Evolutionary conservation across 1,284 basidiomycete species (phyloP).

Genomic region (Jaminaea rosea): DNA sequence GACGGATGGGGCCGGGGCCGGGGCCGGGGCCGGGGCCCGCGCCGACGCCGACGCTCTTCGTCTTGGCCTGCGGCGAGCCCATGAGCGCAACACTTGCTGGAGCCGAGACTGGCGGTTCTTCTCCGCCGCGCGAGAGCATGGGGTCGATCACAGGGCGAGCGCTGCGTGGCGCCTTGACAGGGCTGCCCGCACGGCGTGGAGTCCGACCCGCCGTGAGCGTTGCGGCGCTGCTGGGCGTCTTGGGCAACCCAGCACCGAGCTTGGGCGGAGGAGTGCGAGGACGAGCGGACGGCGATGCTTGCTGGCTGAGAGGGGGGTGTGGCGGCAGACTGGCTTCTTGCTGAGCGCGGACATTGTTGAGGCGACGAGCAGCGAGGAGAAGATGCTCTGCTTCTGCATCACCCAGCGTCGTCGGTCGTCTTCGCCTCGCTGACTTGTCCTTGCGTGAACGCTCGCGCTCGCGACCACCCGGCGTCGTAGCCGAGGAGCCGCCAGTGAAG

Average conservation of each 20-base stretch:
- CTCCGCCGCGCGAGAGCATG: not conserved
- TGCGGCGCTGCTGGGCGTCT: constrained; percentile 6
- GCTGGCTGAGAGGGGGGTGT: not conserved
- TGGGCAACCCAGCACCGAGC: constrained; percentile 5
- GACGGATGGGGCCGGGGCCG: too few relatives aligned
- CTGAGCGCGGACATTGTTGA: constrained; percentile 31
- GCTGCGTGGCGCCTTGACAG: not conserved
- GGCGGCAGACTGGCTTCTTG: constrained; percentile 11
- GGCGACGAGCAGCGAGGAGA: constrained; percentile 45
- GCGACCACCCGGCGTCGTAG: not conserved
- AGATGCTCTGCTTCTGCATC: constrained; percentile 50
- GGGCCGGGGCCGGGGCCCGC: too few relatives aligned
- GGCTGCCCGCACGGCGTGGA: too few relatives aligned
- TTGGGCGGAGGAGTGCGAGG: constrained; percentile 6
- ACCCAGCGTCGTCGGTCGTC: constrained; percentile 43
- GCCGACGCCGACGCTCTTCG: constrained; percentile 1
- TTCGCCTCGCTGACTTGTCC: constrained; percentile 16
- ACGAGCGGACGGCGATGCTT: not conserved
- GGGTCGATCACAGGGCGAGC: not conserved
- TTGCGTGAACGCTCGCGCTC: constrained; percentile 4
- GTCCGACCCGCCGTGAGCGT: too few relatives aligned
- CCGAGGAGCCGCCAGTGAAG: too few relatives aligned
- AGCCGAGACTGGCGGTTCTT: too few relatives aligned
- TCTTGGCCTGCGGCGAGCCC: not conserved
- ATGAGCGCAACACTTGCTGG: too few relatives aligned